Base-by-base conservation (phyloP, 148 eudicot species). In the Rhododendron kiyosumense region DNA sequence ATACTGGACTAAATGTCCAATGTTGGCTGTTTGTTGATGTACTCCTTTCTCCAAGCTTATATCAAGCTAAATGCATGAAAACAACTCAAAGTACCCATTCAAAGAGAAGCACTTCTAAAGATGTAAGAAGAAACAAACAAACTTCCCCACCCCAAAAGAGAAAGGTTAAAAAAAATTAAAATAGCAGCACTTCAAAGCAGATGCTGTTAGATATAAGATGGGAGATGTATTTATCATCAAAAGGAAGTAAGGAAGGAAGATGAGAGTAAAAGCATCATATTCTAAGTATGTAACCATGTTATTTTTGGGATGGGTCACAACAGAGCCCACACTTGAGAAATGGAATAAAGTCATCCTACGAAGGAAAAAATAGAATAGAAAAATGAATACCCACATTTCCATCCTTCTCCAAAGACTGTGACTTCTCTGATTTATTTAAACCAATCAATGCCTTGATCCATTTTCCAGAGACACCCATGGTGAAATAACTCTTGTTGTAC, bases 371-470 rank as follows among this genome's bases (percentile, higher is more conserved):
- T 34, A 26, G 48, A 28, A 79, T 12, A 79, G 36, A 32, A 48
- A 15, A 49, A 80, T 15, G 12, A 45, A 34, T 57, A 34, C 83
- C 46, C 65, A 93, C 95, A 81, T 89, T 87, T 87, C 86, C 95
- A 85, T 90, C 90, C 79, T 91, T 91, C 81, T 91, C 95, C 4
- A 92, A 86, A 73, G 92, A 88, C 3, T 88, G 89, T 28, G 94
- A 90, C 88, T 91, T 94, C 43, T 94, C 96, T 36, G 95, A 85
- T 85, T 94, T 96, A 91, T 91, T 96, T 18, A 90, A 89, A 77
- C 99, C 96, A 89, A 96, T 91, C 89, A 96, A 89, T 34, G 95
- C 93, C 87, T 86, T 96, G 78, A 96, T 89, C 99, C 99, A 96
- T 89, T 93, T 96, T 71, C 91, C 92, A 18, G 98, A 91, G 61